Evolutionary conservation across 1,284 basidiomycete genomes (phyloP), one percentile per base, ranked within the genome.

Genomic region (Veloboletus limbatus): DNA sequence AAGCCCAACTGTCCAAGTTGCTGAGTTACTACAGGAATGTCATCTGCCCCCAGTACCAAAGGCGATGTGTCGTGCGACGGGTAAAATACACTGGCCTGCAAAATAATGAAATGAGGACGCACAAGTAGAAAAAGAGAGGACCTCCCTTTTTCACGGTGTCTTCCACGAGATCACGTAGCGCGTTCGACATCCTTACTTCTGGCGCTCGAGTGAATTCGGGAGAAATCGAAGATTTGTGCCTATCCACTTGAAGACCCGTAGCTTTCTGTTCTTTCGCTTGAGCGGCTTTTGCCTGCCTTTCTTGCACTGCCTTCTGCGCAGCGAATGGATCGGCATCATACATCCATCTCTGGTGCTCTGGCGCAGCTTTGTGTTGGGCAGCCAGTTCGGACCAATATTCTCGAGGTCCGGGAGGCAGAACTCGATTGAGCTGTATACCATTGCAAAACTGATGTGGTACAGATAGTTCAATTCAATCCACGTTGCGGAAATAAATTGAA

Each of bases 321-420:
- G 78, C 76, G 60, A 94, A 95, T 1, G 92, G 92, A 68, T 95
- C 91, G 6, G 80, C 70, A n/a, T 79, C 76, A 63, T 88, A 95
- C 77, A 91, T 85, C 92, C 92, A 95, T 41, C 77, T 79, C 60
- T 81, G 76, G 65, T 92, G 88, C 1, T 81, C 75, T 1, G 82
- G 80, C 2, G 76, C 73, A 17, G 69, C 69, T 52, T 84, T 85
- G 54, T 90, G 88, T 58, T 89, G 87, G 3, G 71, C 70, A 14
- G 81, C 82, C 7, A 95, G 70, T 54, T 82, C 75, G 38, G 81
- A 77, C 92, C 92, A 95, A 64, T 94, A 95, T 10, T 92, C 86
- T 48, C 85, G 74, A 38, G 90, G 88, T 6, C 82, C 82, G 6
- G 87, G 80, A 13, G 92, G 92, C n/a, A 94, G 74, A 35, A 86